These are phyloP conservation scores for Naganishia liquefaciens DNA, from an alignment of 1,284 basidiomycete species.

Conservation along the genomic window DNA sequence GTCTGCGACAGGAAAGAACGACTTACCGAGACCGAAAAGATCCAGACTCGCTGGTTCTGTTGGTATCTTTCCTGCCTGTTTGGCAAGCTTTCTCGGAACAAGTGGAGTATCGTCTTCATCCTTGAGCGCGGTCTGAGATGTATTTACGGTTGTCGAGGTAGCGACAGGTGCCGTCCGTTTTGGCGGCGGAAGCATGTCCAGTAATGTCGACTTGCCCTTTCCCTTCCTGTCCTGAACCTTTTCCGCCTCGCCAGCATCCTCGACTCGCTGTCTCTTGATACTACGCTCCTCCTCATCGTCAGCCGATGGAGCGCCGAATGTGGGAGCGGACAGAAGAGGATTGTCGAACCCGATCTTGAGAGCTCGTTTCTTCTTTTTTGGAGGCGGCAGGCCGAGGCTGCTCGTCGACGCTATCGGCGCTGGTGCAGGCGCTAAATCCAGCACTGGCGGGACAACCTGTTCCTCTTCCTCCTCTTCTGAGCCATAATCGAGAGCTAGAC, in stretches of 20 bases:
- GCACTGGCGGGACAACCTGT: background rate
- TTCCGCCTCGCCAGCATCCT: slow-evolving; percentile 25
- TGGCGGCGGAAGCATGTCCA: slow-evolving; percentile 53
- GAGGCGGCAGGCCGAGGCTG: slow-evolving; percentile 10
- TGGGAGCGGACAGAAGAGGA: slow-evolving; percentile 37
- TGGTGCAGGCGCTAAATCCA: slow-evolving; percentile 1
- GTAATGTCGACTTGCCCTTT: slow-evolving; percentile 45
- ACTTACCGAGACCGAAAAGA: slow-evolving; percentile 51
- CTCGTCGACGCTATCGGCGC: slow-evolving; percentile 9
- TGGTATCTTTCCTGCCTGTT: slow-evolving; percentile 22
- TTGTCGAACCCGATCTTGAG: slow-evolving; percentile 51
- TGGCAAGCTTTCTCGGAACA: slow-evolving; percentile 34
- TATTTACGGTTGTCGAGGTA: background rate
- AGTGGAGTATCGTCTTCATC: slow-evolving; percentile 30
- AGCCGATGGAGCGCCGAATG: slow-evolving; percentile 2
- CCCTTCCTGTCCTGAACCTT: slow-evolving; percentile 25
- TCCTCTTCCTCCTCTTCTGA: slow-evolving; percentile 49
- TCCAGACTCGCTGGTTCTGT: slow-evolving; percentile 41
- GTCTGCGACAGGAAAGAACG: background rate
- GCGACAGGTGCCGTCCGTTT: slow-evolving; percentile 46
- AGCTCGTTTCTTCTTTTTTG: slow-evolving; percentile 41
- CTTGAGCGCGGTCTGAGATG: background rate
- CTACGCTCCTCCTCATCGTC: slow-evolving; percentile 6
- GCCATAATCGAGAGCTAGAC: slow-evolving; percentile 50
- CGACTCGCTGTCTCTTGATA: slow-evolving; percentile 15